A percentile compares a stretch with the other conserved stretches of the same genome.
Evolutionary conservation across 1,284 basidiomycete genomes (phyloP).

Genomic region (Cryptococcus sp.): DNA sequence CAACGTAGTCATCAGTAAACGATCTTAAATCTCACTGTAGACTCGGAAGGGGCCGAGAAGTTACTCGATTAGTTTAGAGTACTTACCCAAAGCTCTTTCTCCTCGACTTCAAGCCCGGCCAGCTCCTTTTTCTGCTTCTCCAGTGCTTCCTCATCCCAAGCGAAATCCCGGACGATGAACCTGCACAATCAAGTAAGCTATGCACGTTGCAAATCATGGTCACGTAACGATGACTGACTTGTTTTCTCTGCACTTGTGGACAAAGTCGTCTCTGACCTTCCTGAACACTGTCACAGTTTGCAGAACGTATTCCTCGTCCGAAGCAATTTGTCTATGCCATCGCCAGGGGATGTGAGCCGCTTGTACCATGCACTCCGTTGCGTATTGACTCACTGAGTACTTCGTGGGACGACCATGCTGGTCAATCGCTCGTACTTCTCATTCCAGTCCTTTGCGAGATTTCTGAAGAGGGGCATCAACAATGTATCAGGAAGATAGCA

Average conservation of each 20-base stretch:
- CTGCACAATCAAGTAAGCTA: constrained; percentile 49
- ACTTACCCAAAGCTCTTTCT: constrained; percentile 96
- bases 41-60: not conserved
- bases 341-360: not conserved
- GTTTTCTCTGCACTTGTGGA: constrained; percentile 92
- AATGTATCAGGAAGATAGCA: not conserved
- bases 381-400: constrained; percentile 66
- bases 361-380: not conserved
- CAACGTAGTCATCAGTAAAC: not conserved
- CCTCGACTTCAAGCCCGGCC: constrained; percentile 74
- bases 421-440: constrained; percentile 84
- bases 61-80: too few relatives aligned
- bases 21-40: not conserved
- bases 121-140: constrained; percentile 81
- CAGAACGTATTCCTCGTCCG: constrained; percentile 87
- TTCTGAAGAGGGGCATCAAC: constrained; percentile 58
- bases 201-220: too few relatives aligned
- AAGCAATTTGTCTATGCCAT: constrained; percentile 60
- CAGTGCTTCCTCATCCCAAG: constrained; percentile 84
- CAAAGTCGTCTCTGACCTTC: constrained; percentile 86
- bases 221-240: constrained; percentile 61
- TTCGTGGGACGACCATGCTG: constrained; percentile 93
- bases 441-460: constrained; percentile 83
- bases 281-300: constrained; percentile 90
- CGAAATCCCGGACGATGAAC: constrained; percentile 91